These are phyloP conservation scores for Graphiopsis chlorocephala DNA, from an alignment of 2,329 filamentous ascomycete genomes.

Conservation along the genomic window DNA sequence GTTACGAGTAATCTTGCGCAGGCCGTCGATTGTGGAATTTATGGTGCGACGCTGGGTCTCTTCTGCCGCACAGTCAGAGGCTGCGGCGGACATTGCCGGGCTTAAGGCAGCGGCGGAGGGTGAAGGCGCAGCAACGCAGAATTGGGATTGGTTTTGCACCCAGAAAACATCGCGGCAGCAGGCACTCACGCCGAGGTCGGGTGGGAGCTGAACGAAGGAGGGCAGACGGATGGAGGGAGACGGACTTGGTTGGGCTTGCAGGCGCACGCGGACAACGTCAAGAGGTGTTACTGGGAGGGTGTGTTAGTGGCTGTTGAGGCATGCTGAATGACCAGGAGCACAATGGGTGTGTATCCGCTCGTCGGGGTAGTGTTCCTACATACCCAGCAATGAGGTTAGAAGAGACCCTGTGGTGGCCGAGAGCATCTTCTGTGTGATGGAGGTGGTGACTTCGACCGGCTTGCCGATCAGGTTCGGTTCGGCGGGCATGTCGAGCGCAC, in stretches of 20 bases:
- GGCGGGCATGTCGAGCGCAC: constrained; percentile 19
- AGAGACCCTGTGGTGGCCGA: constrained; percentile 89
- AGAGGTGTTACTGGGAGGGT: constrained; percentile 76
- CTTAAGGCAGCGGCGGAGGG: constrained; percentile 29
- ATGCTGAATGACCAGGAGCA: not conserved
- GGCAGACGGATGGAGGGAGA: constrained; percentile 52
- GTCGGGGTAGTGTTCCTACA: constrained; percentile 24
- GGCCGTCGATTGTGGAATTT: constrained; percentile 84
- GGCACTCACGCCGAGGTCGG: constrained; percentile 84
- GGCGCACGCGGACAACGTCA: constrained; percentile 90
- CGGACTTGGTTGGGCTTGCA: constrained; percentile 74
- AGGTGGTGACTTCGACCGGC: constrained; percentile 62
- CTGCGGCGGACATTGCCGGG: constrained; percentile 38
- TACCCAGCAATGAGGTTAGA: constrained; percentile 84
- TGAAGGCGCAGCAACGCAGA: constrained; percentile 65
- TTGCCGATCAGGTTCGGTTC: constrained; percentile 19
- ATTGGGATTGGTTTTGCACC: constrained; percentile 77
- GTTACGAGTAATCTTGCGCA: constrained; percentile 91
- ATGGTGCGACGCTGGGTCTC: constrained; percentile 80
- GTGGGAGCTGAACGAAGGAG: constrained; percentile 67
- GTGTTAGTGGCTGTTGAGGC: constrained; percentile 10
- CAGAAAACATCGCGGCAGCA: constrained; percentile 98
- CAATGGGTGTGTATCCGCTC: too few relatives aligned
- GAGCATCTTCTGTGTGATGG: constrained; percentile 86
- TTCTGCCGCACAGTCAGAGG: constrained; percentile 77